These are phyloP conservation scores for Phlegmacium glaucopus DNA, from an alignment of 768 basidiomycete species.

Conservation along the genomic window DNA sequence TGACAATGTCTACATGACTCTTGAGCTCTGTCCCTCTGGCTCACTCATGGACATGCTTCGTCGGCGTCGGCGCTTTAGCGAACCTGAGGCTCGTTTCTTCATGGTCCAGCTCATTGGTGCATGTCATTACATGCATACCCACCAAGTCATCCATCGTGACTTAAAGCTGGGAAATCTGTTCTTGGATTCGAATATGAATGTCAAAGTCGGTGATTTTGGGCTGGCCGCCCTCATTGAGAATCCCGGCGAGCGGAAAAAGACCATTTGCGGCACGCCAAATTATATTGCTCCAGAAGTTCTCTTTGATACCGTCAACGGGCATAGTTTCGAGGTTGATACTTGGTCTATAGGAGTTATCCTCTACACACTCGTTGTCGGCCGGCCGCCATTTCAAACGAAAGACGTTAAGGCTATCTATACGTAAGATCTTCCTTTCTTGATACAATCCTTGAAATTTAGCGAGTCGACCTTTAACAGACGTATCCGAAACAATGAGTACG, in stretches of 20 bases:
- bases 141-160: conserved; percentile 97
- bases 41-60: conserved; percentile 91
- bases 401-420: conserved; percentile 97
- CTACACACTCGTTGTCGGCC: conserved; percentile 90
- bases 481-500: conserved; percentile 91
- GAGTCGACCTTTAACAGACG: conserved; percentile 45
- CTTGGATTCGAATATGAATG: conserved; percentile 87
- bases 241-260: conserved; percentile 97
- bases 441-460: conserved; percentile 6
- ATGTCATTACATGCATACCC: conserved; percentile 95
- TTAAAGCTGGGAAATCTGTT: conserved; percentile 96
- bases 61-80: conserved; percentile 80
- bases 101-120: conserved; percentile 94
- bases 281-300: conserved; percentile 98
- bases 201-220: conserved; percentile 97
- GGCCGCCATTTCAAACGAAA: conserved; percentile 98
- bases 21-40: conserved; percentile 89
- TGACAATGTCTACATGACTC: conserved; percentile 95
- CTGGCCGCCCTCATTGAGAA: conserved; percentile 95
- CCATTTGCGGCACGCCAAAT: conserved; percentile 97
- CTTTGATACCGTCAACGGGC: conserved; percentile 93
- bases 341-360: conserved; percentile 98
- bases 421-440: conserved; percentile 36
- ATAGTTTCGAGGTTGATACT: conserved; percentile 97
- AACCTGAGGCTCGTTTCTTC: conserved; percentile 91